Evolutionary conservation across 179 eudicot genomes (phyloP), one percentile per base, ranked within the genome.

Genomic region (Sideroxylon spinosum): DNA sequence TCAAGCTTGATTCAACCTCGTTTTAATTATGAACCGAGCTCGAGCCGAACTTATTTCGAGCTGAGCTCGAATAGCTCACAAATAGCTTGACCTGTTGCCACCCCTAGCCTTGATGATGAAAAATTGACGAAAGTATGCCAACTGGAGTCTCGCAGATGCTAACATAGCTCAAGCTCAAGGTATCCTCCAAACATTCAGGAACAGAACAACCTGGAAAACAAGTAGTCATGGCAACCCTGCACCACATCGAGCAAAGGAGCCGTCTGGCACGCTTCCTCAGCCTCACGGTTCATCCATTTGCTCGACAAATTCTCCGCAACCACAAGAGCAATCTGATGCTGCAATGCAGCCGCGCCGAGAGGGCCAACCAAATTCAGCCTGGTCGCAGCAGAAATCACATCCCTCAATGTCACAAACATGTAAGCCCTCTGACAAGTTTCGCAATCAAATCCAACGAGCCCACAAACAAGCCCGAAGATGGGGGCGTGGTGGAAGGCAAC

Each of bases 291-390:
- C 84, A 83, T 89, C 97, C 98, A 94, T 84, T 82, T 93, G 65
- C 23, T 77, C 62, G 82, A 75, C 44, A 91, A 64, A 28, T 89
- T 86, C 81, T 94, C 98, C 0, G 94, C 97, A 57, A 79, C 81
- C 37, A 64, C 23, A n/a, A 29, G 37, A 1, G 90, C 85, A 25
- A 93, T 75, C 77, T 78, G 88, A 76, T 91, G 98, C 78, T 94
- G 98, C 83, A 94, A 69, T 44, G 87, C 82, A 1, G 97, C 97
- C 8, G 90, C 97, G 46, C 89, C 97, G 12, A 90, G 74, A 10
- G 98, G 98, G 50, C 98, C 98, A 0, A 94, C 87, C 84, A 94
- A 74, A 77, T 93, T 94, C 17, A 94, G 84, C 84, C 98, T 88
- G 0, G 97, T 93, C 4, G 98, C 97, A 80, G 98, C 94, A 3